Conservation (phyloP, 371 early-diverging fungal genomes). For the Mucor velutinosus region DNA sequence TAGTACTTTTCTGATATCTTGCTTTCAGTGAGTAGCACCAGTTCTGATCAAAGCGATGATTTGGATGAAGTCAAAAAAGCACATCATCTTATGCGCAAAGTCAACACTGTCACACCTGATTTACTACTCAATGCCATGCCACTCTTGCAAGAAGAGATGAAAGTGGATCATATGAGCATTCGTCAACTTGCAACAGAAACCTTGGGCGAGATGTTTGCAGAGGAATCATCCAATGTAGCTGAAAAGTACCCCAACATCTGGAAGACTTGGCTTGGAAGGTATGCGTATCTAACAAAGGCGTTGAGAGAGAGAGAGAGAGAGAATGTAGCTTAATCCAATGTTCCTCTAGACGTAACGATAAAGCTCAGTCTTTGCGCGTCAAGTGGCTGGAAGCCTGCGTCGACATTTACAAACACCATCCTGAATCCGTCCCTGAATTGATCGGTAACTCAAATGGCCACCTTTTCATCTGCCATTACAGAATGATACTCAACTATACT, state of each 20-base stretch:
- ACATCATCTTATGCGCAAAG: constrained; percentile 79
- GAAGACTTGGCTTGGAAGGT: constrained; percentile 88
- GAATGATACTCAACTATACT: background rate
- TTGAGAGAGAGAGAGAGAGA: too few relatives aligned
- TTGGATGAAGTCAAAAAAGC: constrained; percentile 65
- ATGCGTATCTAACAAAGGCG: background rate
- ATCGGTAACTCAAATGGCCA: constrained; percentile 45
- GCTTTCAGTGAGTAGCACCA: constrained; percentile 52
- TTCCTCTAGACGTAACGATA: constrained; percentile 74
- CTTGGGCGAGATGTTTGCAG: constrained; percentile 86
- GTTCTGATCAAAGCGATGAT: constrained; percentile 43
- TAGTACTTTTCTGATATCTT: constrained; percentile 80
- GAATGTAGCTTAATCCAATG: background rate
- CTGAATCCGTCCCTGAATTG: constrained; percentile 68
- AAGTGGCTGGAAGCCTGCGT: constrained; percentile 75
- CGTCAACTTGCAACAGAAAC: constrained; percentile 79
- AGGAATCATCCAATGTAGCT: constrained; percentile 68
- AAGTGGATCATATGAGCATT: constrained; percentile 76
- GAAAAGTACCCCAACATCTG: constrained; percentile 81
- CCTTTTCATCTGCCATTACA: background rate
- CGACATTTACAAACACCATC: constrained; percentile 68
- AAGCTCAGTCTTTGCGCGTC: constrained; percentile 65
- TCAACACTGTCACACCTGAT: constrained; percentile 74
- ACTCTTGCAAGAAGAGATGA: constrained; percentile 92
- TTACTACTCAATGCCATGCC: constrained; percentile 90